Percentiles rank a stretch among this genome's conserved stretches.
Conservation (phyloP, 768 basidiomycete genomes). For the Exsudoporus frostii region DNA sequence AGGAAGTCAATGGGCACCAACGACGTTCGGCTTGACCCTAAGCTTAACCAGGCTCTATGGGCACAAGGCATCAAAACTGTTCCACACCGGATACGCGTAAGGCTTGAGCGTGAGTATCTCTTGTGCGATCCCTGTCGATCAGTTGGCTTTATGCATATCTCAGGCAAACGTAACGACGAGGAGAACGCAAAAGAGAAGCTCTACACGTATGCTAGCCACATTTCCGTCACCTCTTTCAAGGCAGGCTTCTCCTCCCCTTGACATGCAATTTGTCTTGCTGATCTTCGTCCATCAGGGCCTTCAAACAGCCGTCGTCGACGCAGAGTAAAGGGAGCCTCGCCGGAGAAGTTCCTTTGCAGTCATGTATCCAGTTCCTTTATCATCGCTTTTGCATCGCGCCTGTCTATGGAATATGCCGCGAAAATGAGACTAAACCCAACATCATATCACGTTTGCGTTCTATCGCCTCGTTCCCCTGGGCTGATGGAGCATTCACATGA, state of each 20-base stretch:
- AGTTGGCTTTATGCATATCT: not conserved
- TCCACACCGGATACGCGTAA: constrained; percentile 87
- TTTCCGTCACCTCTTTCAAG: constrained; percentile 82
- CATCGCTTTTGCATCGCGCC: constrained; percentile 25
- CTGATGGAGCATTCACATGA: not conserved
- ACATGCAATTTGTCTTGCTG: constrained; percentile 1
- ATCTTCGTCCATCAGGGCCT: constrained; percentile 55
- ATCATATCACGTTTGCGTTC: no score
- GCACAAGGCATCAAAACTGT: constrained; percentile 90
- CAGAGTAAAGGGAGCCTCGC: constrained; percentile 49
- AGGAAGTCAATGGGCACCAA: constrained; percentile 93
- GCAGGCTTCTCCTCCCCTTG: constrained; percentile 39
- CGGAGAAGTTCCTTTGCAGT: constrained; percentile 9
- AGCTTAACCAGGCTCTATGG: constrained; percentile 96
- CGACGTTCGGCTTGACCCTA: constrained; percentile 93
- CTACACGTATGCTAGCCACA: constrained; percentile 84
- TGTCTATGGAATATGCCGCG: constrained; percentile 28
- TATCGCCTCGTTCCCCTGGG: not conserved
- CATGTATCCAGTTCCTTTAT: constrained; percentile 19
- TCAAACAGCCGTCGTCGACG: constrained; percentile 78
- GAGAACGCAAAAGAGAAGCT: constrained; percentile 99
- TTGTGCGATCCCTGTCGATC: not conserved
- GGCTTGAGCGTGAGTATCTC: constrained; percentile 78
- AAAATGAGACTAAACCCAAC: constrained; percentile 14
- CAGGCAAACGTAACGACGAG: constrained; percentile 98